Evolutionary conservation across 305 asterid species (phyloP), one percentile per base, ranked within the genome.

Genomic region (Fraxinus floribunda): DNA sequence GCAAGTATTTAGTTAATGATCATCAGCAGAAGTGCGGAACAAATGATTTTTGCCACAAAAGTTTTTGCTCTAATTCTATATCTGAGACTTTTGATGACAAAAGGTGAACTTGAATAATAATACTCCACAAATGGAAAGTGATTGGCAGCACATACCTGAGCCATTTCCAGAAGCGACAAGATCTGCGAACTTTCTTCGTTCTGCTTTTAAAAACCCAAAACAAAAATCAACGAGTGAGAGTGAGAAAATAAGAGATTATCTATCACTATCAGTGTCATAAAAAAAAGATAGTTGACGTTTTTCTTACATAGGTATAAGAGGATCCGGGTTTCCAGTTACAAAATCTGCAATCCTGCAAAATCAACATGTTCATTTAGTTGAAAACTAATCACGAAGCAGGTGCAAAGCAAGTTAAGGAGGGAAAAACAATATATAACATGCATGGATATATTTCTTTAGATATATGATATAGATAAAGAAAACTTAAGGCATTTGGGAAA

Each of bases 91-190:
- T 5, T 16, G 22, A 52, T 52, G 22, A 52, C 20, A 52, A 52
- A 52, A 52, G 62, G 22, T 52, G 22, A 60, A 60, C 70, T 20
- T 20, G 70, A 20, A 60, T 20, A 60, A 60, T 29, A 60, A 60
- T 60, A 60, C 30, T 60, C 30, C 13, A 20, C 24, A 60, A 66
- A 66, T 66, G 73, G n/a, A 24, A 66, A 64, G 39, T 75, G 80
- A 18, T 79, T 1, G 66, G 78, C 34, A 81, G 49, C 52, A 77
- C 82, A 84, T 94, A 93, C 98, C 99, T 91, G 82, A 94, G 86
- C 97, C 96, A 89, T 90, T 91, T 93, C 98, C 98, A 93, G 85
- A 91, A 88, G 84, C 93, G 87, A 62, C 91, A 81, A 32, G 95
- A 91, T 85, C 88, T 91, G 20, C 84, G 87, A 30, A 52, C 83